Conservation (phyloP, 495 filamentous ascomycete species). For the Tuber melanosporum region DNA sequence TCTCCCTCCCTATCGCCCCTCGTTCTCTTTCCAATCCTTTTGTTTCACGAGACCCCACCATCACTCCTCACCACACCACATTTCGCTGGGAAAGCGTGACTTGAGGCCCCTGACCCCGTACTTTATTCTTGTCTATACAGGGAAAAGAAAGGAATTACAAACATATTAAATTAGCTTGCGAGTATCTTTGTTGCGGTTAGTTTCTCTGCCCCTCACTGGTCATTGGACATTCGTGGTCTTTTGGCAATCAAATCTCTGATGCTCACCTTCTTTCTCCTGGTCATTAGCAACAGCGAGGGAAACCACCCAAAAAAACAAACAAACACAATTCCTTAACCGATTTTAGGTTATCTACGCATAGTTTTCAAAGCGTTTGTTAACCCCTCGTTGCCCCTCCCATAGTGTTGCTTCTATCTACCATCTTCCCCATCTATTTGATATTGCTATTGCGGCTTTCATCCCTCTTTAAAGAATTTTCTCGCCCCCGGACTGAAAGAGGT, state of each 20-base stretch:
- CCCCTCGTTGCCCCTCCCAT: not conserved
- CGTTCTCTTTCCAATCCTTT: conserved; percentile 15
- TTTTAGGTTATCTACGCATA: conserved; percentile 18
- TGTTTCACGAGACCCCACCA: conserved; percentile 26
- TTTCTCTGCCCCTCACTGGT: not conserved
- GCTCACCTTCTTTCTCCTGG: conserved; percentile 10
- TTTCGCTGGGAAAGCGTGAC: conserved; percentile 33
- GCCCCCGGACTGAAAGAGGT: conserved; percentile 12
- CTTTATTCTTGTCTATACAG: not conserved
- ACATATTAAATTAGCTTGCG: conserved; percentile 16
- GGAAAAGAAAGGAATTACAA: conserved; percentile 7
- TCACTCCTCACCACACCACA: conserved; percentile 22
- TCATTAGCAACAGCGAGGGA: conserved; percentile 21
- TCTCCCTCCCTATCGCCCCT: conserved; percentile 23
- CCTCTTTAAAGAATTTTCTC: conserved; percentile 19
- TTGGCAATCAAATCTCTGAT: conserved; percentile 7
- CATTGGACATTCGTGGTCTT: not conserved
- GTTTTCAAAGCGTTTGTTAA: conserved; percentile 27
- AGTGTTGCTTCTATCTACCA: not conserved
- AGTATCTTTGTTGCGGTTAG: conserved; percentile 34
- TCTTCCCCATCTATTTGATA: conserved; percentile 14
- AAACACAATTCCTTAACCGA: conserved; percentile 19
- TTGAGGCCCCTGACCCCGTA: conserved; percentile 4
- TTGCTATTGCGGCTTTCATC: conserved; percentile 14
- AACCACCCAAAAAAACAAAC: conserved; percentile 8